phyloP scores from a whole-genome alignment of 1,284 basidiomycete genomes.

The Abortiporus biennis region DNA sequence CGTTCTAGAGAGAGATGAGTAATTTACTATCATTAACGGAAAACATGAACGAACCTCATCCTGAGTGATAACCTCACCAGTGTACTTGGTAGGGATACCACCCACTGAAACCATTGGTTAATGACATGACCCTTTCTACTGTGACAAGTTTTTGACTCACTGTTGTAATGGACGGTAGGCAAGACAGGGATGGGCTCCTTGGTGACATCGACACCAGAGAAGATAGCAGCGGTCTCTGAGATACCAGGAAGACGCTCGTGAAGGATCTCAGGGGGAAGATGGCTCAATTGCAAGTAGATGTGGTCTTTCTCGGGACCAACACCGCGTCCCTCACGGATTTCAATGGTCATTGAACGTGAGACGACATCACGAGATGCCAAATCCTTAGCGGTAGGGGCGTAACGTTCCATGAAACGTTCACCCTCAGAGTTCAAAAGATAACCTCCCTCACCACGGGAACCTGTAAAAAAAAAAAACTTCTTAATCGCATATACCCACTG shows the following conservation, averaged over 20 bases:
- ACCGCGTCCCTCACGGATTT: slow-evolving; percentile 98
- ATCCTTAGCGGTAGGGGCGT: slow-evolving; percentile 99
- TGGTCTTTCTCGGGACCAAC: slow-evolving; percentile 99
- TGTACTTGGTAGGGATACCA: slow-evolving; percentile 98
- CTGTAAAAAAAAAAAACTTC: slow-evolving; percentile 37
- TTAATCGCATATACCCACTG: slow-evolving; percentile 1
- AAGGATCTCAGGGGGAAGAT: slow-evolving; percentile 93
- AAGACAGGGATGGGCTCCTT: slow-evolving; percentile 98
- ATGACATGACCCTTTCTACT: slow-evolving; percentile 14
- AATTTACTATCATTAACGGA: slow-evolving; percentile 1
- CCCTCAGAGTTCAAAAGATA: slow-evolving; percentile 98
- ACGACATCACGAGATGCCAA: slow-evolving; percentile 99
- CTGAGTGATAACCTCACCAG: slow-evolving; percentile 90
- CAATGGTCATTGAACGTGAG: slow-evolving; percentile 98
- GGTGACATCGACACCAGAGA: slow-evolving; percentile 98
- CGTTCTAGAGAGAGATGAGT: slow-evolving; percentile 36
- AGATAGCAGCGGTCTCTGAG: slow-evolving; percentile 99
- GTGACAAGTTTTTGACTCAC: slow-evolving; percentile 39
- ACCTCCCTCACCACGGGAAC: slow-evolving; percentile 98
- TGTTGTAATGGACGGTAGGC: slow-evolving; percentile 95
- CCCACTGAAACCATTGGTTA: slow-evolving; percentile 66
- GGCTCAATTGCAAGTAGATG: slow-evolving; percentile 95
- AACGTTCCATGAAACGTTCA: slow-evolving; percentile 99
- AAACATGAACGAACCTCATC: slow-evolving; percentile 44
- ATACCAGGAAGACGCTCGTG: slow-evolving; percentile 99